Evolutionary conservation across 805 yeast genomes (phyloP).

Genomic region (Sugiyamaella mastotermitis): DNA sequence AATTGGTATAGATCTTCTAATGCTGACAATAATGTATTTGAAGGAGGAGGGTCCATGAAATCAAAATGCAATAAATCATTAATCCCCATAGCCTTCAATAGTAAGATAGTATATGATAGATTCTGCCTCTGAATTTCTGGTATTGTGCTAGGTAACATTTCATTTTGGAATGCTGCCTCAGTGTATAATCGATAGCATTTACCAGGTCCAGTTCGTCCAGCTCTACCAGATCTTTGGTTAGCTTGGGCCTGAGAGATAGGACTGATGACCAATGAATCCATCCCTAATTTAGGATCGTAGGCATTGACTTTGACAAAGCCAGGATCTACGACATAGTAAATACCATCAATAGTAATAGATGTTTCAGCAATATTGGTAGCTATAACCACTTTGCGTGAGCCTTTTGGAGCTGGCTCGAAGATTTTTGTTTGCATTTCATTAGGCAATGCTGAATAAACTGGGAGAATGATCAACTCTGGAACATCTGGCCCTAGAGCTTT

Average conservation of each 20-base stretch:
- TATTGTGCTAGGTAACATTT: conserved; percentile 69
- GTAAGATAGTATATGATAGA: conserved; percentile 65
- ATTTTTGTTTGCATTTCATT: conserved; percentile 74
- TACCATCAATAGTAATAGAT: conserved; percentile 93
- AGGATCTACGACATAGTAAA: conserved; percentile 87
- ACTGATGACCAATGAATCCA: conserved; percentile 77
- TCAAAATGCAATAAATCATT: conserved; percentile 78
- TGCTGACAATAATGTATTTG: conserved; percentile 65
- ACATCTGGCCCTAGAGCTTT: conserved; percentile 57
- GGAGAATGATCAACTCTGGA: conserved; percentile 62
- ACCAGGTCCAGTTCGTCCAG: conserved; percentile 97
- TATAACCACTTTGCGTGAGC: conserved; percentile 75
- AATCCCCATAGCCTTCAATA: conserved; percentile 78
- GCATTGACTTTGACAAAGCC: conserved; percentile 92
- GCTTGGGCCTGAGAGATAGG: conserved; percentile 96
- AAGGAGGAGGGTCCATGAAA: conserved; percentile 84
- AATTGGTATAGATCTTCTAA: conserved; percentile 76
- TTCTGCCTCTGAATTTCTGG: conserved; percentile 93
- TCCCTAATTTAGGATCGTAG: conserved; percentile 80
- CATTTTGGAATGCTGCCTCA: conserved; percentile 71
- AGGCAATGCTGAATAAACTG: conserved; percentile 89
- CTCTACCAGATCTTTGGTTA: conserved; percentile 95
- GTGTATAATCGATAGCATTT: conserved; percentile 88
- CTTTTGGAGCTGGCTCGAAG: conserved; percentile 80
- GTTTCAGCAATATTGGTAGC: conserved; percentile 98